Percentiles rank a stretch among this genome's conserved stretches.
These are phyloP conservation scores for cucumber (Cucumis sativus) DNA, from an alignment of 306 rosid genomes.

Conservation along the genomic window Cucumber_9930_V3 NC_026656.2:16890001-16890500, in stretches of 20 bases:
- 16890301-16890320: background rate
- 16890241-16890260: background rate
- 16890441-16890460: too few species aligned
- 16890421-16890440: too few species aligned
- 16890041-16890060: background rate
- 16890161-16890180: too few species aligned
- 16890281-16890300: background rate
- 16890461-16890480: background rate
- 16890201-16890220: background rate
- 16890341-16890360: background rate
- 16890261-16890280: background rate
- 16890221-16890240: background rate
- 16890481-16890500: background rate
- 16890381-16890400: background rate
- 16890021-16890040: background rate
- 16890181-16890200: background rate
- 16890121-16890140: background rate
- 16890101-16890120: background rate
- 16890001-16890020: too few species aligned
- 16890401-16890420: background rate
- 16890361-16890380: background rate
- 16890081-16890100: background rate
- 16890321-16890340: background rate
- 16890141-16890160: background rate
- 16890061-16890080: background rate